Conservation (phyloP, 805 yeast genomes). For the Candida sonorensis region DNA sequence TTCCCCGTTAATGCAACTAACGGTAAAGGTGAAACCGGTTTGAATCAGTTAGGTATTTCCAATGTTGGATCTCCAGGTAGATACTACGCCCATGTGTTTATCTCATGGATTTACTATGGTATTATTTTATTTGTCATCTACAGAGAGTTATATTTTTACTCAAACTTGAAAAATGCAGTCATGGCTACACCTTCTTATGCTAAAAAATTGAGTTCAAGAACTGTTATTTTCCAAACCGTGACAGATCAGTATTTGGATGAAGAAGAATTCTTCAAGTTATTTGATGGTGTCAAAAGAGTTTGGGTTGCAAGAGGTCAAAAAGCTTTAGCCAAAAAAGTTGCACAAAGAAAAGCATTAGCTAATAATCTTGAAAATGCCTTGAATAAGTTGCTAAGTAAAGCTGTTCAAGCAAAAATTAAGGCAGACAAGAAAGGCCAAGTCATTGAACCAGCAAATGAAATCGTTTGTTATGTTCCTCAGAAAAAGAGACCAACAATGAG, state of each 20-base stretch:
- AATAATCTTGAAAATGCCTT: constrained; percentile 61
- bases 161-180: constrained; percentile 69
- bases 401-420: constrained; percentile 57
- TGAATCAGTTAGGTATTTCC: constrained; percentile 72
- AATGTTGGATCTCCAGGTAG: constrained; percentile 56
- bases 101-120: constrained; percentile 77
- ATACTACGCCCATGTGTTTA: constrained; percentile 80
- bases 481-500: constrained; percentile 62
- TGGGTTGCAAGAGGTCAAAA: constrained; percentile 68
- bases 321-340: constrained; percentile 48
- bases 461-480: constrained; percentile 53
- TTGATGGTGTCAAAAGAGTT: constrained; percentile 75
- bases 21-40: constrained; percentile 56
- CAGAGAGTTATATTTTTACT: constrained; percentile 74
- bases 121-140: constrained; percentile 64
- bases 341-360: constrained; percentile 54
- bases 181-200: constrained; percentile 79
- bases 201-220: constrained; percentile 64
- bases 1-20: constrained; percentile 78
- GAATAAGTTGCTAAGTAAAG: constrained; percentile 48
- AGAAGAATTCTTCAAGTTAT: constrained; percentile 63
- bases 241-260: constrained; percentile 71
- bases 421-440: constrained; percentile 57
- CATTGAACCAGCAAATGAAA: constrained; percentile 39
- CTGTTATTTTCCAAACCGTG: constrained; percentile 78